Percentiles rank a stretch among this genome's conserved stretches.
Conservation (phyloP, 1,284 basidiomycete species). For the Mycena citricolor region DNA sequence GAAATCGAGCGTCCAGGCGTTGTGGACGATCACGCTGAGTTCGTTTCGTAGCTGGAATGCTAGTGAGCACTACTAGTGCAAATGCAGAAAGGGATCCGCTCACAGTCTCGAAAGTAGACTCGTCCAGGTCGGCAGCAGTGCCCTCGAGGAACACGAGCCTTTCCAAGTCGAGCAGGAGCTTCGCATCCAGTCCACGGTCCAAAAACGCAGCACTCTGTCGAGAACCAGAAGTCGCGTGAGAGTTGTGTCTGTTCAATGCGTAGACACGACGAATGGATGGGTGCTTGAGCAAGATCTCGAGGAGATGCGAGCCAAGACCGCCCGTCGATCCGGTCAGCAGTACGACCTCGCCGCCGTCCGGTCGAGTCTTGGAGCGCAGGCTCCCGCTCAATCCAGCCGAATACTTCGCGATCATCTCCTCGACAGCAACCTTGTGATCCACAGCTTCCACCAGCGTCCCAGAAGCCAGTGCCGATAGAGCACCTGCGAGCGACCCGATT, state of each 20-base stretch:
- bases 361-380: background rate
- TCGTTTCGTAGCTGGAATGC: constrained; percentile 6
- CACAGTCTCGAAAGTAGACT: constrained; percentile 1
- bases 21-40: constrained; percentile 15
- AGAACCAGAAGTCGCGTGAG: constrained; percentile 3
- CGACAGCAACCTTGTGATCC: constrained; percentile 27
- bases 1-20: constrained; percentile 43
- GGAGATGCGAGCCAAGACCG: constrained; percentile 34
- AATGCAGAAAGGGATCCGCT: background rate
- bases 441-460: background rate
- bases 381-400: constrained; percentile 23
- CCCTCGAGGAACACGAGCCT: constrained; percentile 28
- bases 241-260: constrained; percentile 25
- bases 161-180: constrained; percentile 17
- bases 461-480: constrained; percentile 25
- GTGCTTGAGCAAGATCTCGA: constrained; percentile 28
- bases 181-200: constrained; percentile 23
- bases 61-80: background rate
- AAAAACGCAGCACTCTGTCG: constrained; percentile 25
- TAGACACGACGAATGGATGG: constrained; percentile 29
- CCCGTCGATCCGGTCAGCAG: constrained; percentile 39
- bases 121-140: constrained; percentile 6
- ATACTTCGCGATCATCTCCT: constrained; percentile 37
- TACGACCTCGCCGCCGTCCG: constrained; percentile 19
- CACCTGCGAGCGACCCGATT: constrained; percentile 29